A percentile compares a stretch with the other conserved stretches of the same genome.
These are phyloP conservation scores for Sextonia rubra DNA, from an alignment of 164 flowering plant species.

Conservation along the genomic window DNA sequence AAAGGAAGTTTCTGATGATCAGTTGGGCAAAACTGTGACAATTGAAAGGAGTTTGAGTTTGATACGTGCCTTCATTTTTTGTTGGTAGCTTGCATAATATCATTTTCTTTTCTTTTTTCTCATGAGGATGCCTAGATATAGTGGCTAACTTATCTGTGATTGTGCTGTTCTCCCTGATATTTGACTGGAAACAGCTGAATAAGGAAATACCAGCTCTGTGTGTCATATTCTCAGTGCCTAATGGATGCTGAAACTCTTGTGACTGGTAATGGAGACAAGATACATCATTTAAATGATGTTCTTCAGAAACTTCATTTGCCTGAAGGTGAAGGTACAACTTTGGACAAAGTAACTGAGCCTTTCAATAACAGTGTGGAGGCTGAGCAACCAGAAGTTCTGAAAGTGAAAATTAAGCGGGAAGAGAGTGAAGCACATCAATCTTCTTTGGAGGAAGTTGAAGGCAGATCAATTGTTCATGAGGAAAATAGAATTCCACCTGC, in stretches of 20 bases:
- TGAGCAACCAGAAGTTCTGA: not conserved
- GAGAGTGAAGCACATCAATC: slow-evolving; percentile 4
- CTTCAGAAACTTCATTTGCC: not conserved
- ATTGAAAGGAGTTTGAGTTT: no score
- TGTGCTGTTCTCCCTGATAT: not conserved
- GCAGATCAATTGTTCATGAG: not conserved
- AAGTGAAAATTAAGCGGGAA: not conserved
- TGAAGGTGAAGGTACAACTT: not conserved
- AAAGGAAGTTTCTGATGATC: no score
- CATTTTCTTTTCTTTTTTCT: not conserved
- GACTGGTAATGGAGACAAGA: not conserved
- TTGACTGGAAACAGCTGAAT: not conserved
- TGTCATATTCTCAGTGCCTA: not conserved
- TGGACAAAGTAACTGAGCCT: not conserved
- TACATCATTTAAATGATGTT: not conserved
- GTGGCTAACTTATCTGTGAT: not conserved
- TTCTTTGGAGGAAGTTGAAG: not conserved
- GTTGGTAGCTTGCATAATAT: no score
- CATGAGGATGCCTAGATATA: not conserved
- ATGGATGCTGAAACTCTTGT: not conserved
- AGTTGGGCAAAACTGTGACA: no score
- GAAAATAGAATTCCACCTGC: not conserved
- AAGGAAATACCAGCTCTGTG: not conserved
- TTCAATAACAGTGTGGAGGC: not conserved
- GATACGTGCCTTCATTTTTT: no score